Base-by-base conservation (phyloP, 768 basidiomycete species). In the Termitomyces sp. region DNA sequence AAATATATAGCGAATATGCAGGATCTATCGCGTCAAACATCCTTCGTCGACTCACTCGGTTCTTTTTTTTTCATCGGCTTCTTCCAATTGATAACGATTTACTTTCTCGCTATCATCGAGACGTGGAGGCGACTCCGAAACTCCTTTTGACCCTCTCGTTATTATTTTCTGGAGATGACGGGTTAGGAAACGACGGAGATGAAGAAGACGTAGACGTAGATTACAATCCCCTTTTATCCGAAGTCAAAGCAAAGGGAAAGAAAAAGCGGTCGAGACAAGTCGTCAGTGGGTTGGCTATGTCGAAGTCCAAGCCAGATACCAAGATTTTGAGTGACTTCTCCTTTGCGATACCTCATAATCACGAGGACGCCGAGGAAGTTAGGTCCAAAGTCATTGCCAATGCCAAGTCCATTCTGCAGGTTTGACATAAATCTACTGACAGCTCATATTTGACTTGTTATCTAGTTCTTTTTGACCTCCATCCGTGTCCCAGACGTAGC, bases 331-430 rank as follows among this genome's bases (percentile, higher is more conserved):
- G 50, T 22, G 61, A 60, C 5, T 58, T 61, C 54, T 42, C 54
- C 24, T 51, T 60, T 20, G 7, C 39, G 4, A 50, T 59, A 27
- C 65, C 62, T 41, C 47, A 36, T 36, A 41, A 37, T 34, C 47
- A 9, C 4, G 34, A 58, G 46, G 64, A 67, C 42, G 58, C 55
- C 9, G 58, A 58, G 20, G 47, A 47, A 36, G 37, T 46, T 15
- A 57, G 59, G 27, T 52, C 50, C 16, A 31, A 49, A 36, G 54
- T 70, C n/a, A 51, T 67, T 31, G 48, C 41, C 11, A 44, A 47
- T 34, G 62, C 68, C 15, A 65, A 65, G 39, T 45, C 54, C 8
- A 61, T 63, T 33, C 58, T 70, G 20, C 27, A 65, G 50, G 69
- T 70, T 8, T 16, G 16, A 41, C 6, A n/a, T 57, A 12, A 46